Conservation (phyloP, 306 rosid genomes). For the Vachellia collinsii region DNA sequence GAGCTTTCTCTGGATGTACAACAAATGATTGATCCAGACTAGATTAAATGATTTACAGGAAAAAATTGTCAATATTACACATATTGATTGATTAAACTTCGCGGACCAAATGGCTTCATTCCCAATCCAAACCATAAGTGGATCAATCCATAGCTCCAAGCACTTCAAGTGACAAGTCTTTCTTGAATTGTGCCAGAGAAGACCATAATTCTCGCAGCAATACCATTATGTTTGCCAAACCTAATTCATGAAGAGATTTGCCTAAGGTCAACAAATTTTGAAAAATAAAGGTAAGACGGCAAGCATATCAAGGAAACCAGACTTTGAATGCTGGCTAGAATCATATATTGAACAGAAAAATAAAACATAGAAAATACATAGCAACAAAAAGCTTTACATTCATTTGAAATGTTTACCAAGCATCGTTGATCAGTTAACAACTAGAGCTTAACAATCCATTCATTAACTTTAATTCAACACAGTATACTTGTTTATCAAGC, state of each 20-base stretch:
- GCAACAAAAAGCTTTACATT: neutral
- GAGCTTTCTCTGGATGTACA: constrained; percentile 44
- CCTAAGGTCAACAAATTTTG: constrained; percentile 13
- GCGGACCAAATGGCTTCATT: constrained; percentile 66
- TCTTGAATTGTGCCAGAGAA: constrained; percentile 29
- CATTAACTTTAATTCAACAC: neutral
- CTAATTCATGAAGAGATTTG: constrained; percentile 41
- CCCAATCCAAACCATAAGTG: constrained; percentile 45
- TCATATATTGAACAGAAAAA: neutral
- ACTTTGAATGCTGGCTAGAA: neutral
- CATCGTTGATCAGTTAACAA: neutral
- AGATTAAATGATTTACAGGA: constrained; percentile 40
- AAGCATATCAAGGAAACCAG: neutral
- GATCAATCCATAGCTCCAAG: constrained; percentile 45
- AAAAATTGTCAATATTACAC: constrained; percentile 32
- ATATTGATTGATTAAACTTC: constrained; percentile 41
- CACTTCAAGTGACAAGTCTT: constrained; percentile 38
- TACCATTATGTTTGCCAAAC: constrained; percentile 44
- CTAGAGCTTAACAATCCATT: neutral
- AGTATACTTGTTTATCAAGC: neutral
- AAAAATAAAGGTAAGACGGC: constrained; percentile 24
- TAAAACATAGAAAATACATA: neutral
- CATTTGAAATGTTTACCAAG: neutral
- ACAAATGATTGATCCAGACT: constrained; percentile 50
- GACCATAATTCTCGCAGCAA: constrained; percentile 36